A percentile compares a stretch with the other conserved stretches of the same genome.
These are phyloP conservation scores for Maudiozyma turicensis DNA, from an alignment of 805 yeast species.

Conservation along the genomic window DNA sequence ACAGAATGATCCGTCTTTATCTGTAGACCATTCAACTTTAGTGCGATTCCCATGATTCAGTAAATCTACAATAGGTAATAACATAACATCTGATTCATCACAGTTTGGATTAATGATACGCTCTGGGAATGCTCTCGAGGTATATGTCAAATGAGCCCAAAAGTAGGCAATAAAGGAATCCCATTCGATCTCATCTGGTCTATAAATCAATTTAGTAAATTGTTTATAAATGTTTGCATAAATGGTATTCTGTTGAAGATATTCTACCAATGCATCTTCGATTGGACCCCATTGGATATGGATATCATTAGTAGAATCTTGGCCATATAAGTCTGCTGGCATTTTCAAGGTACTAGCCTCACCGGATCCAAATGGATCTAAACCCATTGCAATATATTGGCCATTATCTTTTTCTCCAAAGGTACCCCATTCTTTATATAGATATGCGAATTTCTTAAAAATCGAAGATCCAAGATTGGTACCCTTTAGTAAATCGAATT, in stretches of 20 bases:
- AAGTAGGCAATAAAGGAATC: slow-evolving; percentile 55
- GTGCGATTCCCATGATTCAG: slow-evolving; percentile 61
- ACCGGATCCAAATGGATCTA: neutral
- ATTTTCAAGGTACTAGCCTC: too few species aligned
- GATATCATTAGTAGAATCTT: too few species aligned
- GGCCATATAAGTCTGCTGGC: neutral
- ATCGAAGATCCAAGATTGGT: slow-evolving; percentile 57
- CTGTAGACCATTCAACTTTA: slow-evolving; percentile 55
- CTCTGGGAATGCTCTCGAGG: slow-evolving; percentile 77
- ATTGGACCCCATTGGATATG: too few species aligned
- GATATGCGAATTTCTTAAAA: slow-evolving; percentile 34
- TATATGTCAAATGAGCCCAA: slow-evolving; percentile 66
- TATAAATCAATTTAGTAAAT: slow-evolving; percentile 11
- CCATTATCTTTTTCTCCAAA: neutral
- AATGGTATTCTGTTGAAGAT: too few species aligned
- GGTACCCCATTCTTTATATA: slow-evolving; percentile 55
- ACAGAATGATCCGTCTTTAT: slow-evolving; percentile 42
- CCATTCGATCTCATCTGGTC: slow-evolving; percentile 35
- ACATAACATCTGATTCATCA: slow-evolving; percentile 42
- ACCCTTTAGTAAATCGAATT: slow-evolving; percentile 44
- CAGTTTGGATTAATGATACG: slow-evolving; percentile 29
- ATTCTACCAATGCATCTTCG: too few species aligned
- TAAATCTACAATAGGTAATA: slow-evolving; percentile 70
- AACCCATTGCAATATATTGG: too few species aligned
- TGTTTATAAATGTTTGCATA: slow-evolving; percentile 5